Evolutionary conservation across 129 eudicot species (phyloP).

Genomic region (Tagetes erecta): DNA sequence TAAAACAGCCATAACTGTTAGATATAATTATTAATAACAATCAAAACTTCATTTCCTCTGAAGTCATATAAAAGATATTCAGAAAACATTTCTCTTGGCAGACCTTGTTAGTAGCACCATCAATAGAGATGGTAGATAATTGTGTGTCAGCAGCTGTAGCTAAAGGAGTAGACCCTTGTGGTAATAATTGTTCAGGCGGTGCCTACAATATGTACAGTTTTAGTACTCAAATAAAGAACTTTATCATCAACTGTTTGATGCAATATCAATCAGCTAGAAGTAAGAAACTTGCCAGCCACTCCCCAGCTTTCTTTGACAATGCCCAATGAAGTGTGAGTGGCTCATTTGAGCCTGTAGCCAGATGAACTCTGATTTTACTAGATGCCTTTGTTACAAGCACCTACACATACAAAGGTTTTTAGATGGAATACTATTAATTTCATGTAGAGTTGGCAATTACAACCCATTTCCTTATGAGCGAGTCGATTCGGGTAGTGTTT

Average conservation of each 20-base stretch:
- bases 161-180: conserved; percentile 60
- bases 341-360: conserved; percentile 71
- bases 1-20: conserved; percentile 21
- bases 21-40: background rate
- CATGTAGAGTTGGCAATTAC: background rate
- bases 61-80: background rate
- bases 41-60: background rate
- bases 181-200: conserved; percentile 64
- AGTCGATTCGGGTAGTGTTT: background rate
- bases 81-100: conserved; percentile 15
- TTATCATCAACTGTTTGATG: conserved; percentile 1
- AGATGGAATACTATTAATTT: conserved; percentile 8
- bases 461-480: conserved; percentile 1
- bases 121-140: conserved; percentile 44
- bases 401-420: conserved; percentile 36
- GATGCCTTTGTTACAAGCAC: conserved; percentile 74
- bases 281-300: conserved; percentile 71
- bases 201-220: conserved; percentile 48
- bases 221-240: background rate
- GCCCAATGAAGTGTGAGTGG: conserved; percentile 94
- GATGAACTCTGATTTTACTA: conserved; percentile 56
- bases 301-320: conserved; percentile 67
- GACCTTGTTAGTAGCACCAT: conserved; percentile 59
- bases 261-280: background rate
- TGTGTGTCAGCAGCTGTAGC: conserved; percentile 71